Evolutionary conservation across 164 flowering plant genomes (phyloP).

Genomic region (Kingdonia uniflora): DNA sequence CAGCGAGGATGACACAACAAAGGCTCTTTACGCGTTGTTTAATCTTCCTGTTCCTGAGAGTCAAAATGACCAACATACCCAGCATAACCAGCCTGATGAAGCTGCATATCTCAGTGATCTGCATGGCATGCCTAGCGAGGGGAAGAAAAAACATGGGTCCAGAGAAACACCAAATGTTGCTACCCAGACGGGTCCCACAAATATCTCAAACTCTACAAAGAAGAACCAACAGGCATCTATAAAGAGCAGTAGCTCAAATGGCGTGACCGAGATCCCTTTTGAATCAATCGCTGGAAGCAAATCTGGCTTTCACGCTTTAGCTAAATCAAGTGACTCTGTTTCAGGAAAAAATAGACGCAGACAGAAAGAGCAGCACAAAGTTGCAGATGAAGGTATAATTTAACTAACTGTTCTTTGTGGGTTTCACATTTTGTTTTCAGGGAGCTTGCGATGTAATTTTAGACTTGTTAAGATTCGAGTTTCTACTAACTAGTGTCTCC

Average conservation of each 20-base stretch:
- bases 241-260: slow-evolving; percentile 39
- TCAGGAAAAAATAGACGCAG: slow-evolving; percentile 25
- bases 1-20: slow-evolving; percentile 76
- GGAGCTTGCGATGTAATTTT: too few relatives aligned
- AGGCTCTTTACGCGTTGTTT: slow-evolving; percentile 42
- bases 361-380: slow-evolving; percentile 5
- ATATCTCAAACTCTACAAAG: slow-evolving; percentile 17
- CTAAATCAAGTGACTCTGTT: slow-evolving; percentile 23
- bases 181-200: background rate
- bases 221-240: slow-evolving; percentile 30
- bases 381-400: slow-evolving; percentile 36
- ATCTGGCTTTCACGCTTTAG: slow-evolving; percentile 18
- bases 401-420: too few relatives aligned
- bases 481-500: too few relatives aligned
- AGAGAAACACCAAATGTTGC: slow-evolving; percentile 28
- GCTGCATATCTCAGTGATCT: background rate
- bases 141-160: slow-evolving; percentile 37
- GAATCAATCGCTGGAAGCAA: slow-evolving; percentile 19
- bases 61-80: slow-evolving; percentile 24
- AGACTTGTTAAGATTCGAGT: too few relatives aligned
- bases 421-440: too few relatives aligned
- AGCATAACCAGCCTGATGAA: slow-evolving; percentile 14
- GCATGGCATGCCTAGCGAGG: slow-evolving; percentile 18
- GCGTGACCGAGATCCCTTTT: slow-evolving; percentile 25
- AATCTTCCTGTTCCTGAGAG: slow-evolving; percentile 32